Evolutionary conservation across 2,329 filamentous ascomycete genomes (phyloP).

Genomic region (Tolypocladium sp.): DNA sequence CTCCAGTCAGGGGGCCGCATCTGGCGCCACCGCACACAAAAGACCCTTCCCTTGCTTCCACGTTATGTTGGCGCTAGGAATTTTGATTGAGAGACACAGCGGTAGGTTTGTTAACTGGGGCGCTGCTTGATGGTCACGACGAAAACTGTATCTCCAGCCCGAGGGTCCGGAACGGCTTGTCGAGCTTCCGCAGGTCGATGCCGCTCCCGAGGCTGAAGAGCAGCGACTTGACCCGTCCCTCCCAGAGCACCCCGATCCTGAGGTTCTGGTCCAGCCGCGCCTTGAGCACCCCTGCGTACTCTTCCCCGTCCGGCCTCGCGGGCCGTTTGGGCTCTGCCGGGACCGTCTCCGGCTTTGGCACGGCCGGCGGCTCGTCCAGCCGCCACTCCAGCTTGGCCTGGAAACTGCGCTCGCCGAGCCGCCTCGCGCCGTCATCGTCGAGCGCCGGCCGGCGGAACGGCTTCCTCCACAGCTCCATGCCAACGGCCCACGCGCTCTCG

Average conservation of each 20-base stretch:
- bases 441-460: conserved; percentile 29
- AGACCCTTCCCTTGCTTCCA: neutral
- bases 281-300: conserved; percentile 81
- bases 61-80: neutral
- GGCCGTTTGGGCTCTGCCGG: conserved; percentile 4
- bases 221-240: conserved; percentile 84
- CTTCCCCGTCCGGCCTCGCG: conserved; percentile 38
- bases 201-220: conserved; percentile 85
- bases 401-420: conserved; percentile 29
- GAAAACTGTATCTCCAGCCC: conserved; percentile 79
- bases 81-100: neutral
- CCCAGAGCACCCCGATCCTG: conserved; percentile 81
- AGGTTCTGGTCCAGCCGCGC: conserved; percentile 82
- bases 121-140: conserved; percentile 40
- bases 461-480: conserved; percentile 85
- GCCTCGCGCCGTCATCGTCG: conserved; percentile 18
- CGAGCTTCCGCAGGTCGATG: conserved; percentile 67
- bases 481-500: conserved; percentile 86
- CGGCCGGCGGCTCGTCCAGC: conserved; percentile 31
- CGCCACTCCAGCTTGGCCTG: conserved; percentile 44
- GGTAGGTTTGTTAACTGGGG: neutral
- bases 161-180: conserved; percentile 68
- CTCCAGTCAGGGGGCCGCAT: neutral
- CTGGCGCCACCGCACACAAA: neutral
- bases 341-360: conserved; percentile 17